Conservation (phyloP, 257 asterid species). For the Nicotiana knightiana region DNA sequence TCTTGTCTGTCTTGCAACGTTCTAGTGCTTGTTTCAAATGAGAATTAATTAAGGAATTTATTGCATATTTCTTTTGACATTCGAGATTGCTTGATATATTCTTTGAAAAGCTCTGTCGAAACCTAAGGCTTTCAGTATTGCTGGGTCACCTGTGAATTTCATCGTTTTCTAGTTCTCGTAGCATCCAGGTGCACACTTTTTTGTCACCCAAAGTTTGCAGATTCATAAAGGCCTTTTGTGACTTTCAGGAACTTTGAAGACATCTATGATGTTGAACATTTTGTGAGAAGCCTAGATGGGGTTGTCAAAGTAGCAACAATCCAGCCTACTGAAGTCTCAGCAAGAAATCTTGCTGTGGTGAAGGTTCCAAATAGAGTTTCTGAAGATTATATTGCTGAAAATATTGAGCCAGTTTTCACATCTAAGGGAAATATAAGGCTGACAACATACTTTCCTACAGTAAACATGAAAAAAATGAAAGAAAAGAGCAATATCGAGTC, state of each 20-base stretch:
- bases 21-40: neutral
- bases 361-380: slow-evolving; percentile 85
- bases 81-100: neutral
- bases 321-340: slow-evolving; percentile 48
- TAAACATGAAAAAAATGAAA: slow-evolving; percentile 74
- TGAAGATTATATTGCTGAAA: slow-evolving; percentile 65
- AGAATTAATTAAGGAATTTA: neutral
- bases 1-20: neutral
- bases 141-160: neutral
- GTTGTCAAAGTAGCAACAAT: slow-evolving; percentile 66
- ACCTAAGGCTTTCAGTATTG: neutral
- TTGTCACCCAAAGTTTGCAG: neutral
- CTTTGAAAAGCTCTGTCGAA: neutral
- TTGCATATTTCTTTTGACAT: neutral
- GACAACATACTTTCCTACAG: slow-evolving; percentile 81
- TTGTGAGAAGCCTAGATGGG: slow-evolving; percentile 62
- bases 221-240: neutral
- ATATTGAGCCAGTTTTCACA: slow-evolving; percentile 66
- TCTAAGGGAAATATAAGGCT: slow-evolving; percentile 75
- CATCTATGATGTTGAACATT: slow-evolving; percentile 55
- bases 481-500: slow-evolving; percentile 52
- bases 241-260: slow-evolving; percentile 65
- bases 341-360: slow-evolving; percentile 66
- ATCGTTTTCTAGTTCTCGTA: neutral
- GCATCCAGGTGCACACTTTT: neutral